These are phyloP conservation scores for Candida freyschussii DNA, from an alignment of 1,139 yeast genomes.

Conservation along the genomic window DNA sequence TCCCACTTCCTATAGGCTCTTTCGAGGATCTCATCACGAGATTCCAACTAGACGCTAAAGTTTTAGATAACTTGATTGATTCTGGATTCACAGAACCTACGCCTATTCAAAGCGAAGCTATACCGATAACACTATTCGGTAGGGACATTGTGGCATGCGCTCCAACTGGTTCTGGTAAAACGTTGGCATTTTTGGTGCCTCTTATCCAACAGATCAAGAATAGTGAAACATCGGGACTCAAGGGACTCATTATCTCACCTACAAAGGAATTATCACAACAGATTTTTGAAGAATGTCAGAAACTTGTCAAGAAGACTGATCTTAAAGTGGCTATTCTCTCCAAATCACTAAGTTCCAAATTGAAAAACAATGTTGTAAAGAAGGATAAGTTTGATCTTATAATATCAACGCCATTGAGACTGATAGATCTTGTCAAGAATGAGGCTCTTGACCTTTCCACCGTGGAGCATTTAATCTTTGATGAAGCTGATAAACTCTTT, in stretches of 20 bases:
- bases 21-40: constrained; percentile 73
- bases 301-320: constrained; percentile 45
- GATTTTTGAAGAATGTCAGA: constrained; percentile 65
- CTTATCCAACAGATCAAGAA: constrained; percentile 50
- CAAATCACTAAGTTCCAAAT: constrained; percentile 68
- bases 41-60: constrained; percentile 57
- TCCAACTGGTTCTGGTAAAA: constrained; percentile 93
- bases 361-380: constrained; percentile 53
- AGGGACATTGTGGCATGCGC: constrained; percentile 85
- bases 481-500: constrained; percentile 93
- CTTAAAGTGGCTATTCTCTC: constrained; percentile 66
- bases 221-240: constrained; percentile 29
- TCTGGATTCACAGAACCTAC: constrained; percentile 83
- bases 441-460: constrained; percentile 54
- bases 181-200: constrained; percentile 84
- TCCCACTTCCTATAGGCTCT: constrained; percentile 85
- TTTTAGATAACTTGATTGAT: constrained; percentile 61
- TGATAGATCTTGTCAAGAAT: constrained; percentile 70
- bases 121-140: constrained; percentile 60
- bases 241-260: constrained; percentile 84
- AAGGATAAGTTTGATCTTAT: constrained; percentile 71
- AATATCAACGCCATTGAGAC: constrained; percentile 83
- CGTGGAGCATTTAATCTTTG: constrained; percentile 75
- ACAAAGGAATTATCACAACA: constrained; percentile 90
- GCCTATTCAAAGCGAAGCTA: constrained; percentile 82